phyloP scores from a whole-genome alignment of 306 rosid species.

The Medicago truncatula region DNA sequence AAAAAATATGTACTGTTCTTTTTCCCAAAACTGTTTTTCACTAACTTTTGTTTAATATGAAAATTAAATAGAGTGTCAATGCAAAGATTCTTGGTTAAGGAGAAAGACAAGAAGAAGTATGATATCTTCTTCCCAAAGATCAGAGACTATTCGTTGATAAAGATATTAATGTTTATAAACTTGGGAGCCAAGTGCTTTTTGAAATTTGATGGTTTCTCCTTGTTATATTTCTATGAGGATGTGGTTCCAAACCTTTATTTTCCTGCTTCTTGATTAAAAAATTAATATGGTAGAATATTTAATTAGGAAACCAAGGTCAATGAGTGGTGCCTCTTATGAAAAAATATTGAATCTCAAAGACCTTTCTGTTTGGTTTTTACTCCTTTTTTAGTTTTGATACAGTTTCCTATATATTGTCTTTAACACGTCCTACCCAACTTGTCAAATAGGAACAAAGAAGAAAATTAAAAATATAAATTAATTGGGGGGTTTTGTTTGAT shows the following conservation, averaged over 20 bases:
- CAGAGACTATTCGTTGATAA: slow-evolving; percentile 57
- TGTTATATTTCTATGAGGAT: slow-evolving; percentile 69
- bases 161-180: slow-evolving; percentile 51
- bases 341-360: slow-evolving; percentile 47
- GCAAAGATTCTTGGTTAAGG: slow-evolving; percentile 68
- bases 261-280: slow-evolving; percentile 50
- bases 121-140: slow-evolving; percentile 61
- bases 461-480: slow-evolving; percentile 11
- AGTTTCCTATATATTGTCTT: slow-evolving; percentile 35
- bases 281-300: slow-evolving; percentile 33
- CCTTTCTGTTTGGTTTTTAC: slow-evolving; percentile 53
- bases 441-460: slow-evolving; percentile 39
- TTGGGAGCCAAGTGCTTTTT: slow-evolving; percentile 61
- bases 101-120: slow-evolving; percentile 83
- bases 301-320: slow-evolving; percentile 74
- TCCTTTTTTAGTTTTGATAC: slow-evolving; percentile 45
- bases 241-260: slow-evolving; percentile 48
- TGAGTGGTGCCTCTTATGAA: slow-evolving; percentile 61
- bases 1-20: slow-evolving; percentile 31
- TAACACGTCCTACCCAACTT: slow-evolving; percentile 48
- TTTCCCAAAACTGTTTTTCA: too few species aligned
- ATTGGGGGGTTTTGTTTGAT: slow-evolving; percentile 31
- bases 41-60: slow-evolving; percentile 35
- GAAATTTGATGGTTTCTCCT: slow-evolving; percentile 73
- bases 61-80: slow-evolving; percentile 52